Percentiles rank a stretch among this genome's conserved stretches.
phyloP scores from a whole-genome alignment of 345 rosid genomes.

The Eucalyptus tenuipes region DNA sequence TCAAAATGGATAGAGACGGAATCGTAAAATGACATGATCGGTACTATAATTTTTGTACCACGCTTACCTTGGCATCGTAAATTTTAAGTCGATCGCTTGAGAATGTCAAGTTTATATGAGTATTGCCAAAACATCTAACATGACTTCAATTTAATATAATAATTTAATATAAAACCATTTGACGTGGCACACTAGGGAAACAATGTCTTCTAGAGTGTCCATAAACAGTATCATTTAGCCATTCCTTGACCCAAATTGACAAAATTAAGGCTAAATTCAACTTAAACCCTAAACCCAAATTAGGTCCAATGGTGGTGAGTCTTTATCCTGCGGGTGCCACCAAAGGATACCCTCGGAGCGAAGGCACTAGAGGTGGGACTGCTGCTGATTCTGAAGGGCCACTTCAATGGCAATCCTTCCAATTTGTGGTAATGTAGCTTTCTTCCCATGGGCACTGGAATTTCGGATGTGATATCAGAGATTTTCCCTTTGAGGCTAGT shows the following conservation, averaged over 20 bases:
- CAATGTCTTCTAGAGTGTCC: neutral
- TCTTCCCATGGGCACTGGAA: neutral
- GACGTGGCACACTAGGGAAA: neutral
- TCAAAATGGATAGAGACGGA: neutral
- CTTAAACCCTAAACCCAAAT: neutral
- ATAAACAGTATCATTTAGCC: too few species aligned
- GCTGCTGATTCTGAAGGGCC: neutral
- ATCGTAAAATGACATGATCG: rapidly evolving
- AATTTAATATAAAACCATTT: neutral
- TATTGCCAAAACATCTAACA: neutral
- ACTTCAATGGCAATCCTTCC: neutral
- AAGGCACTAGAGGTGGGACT: neutral
- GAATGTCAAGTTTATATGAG: neutral
- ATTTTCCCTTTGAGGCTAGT: neutral
- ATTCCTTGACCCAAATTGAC: neutral
- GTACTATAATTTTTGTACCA: neutral
- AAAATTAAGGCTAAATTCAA: neutral
- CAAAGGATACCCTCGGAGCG: neutral
- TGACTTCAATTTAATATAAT: neutral
- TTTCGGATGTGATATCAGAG: neutral
- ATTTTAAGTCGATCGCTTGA: neutral
- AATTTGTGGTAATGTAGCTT: neutral
- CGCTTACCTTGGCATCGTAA: too few species aligned
- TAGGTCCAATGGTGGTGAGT: neutral
- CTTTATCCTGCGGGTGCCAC: neutral